These are phyloP conservation scores for Arthrobotrys conoides DNA, from an alignment of 2,329 filamentous ascomycete genomes.

Conservation along the genomic window DNA sequence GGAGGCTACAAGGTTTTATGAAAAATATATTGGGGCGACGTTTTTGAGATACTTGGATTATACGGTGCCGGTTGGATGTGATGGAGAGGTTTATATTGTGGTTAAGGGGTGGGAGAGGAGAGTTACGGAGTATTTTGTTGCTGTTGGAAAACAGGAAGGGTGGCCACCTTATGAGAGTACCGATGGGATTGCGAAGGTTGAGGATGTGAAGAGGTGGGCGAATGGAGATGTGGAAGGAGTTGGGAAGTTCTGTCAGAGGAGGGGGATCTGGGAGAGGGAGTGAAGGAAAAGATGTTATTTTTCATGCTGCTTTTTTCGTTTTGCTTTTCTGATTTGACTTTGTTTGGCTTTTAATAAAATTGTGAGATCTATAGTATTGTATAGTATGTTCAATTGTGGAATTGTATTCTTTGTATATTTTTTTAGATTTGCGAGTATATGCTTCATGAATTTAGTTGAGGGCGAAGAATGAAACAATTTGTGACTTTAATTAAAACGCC, in stretches of 20 bases:
- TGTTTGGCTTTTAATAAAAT: too few relatives aligned
- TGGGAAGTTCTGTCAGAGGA: conserved; percentile 33
- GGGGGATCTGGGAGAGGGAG: conserved; percentile 47
- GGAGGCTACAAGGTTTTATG: conserved; percentile 23
- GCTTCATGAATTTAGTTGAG: too few relatives aligned
- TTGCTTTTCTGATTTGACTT: neutral
- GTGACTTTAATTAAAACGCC: too few relatives aligned
- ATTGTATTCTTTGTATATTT: too few relatives aligned
- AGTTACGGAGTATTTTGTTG: conserved; percentile 52
- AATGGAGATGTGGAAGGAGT: conserved; percentile 26
- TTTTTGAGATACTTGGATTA: conserved; percentile 50
- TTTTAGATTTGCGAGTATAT: too few relatives aligned
- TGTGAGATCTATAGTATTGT: too few relatives aligned
- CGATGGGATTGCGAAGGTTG: conserved; percentile 28
- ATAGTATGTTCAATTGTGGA: too few relatives aligned
- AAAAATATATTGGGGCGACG: conserved; percentile 21
- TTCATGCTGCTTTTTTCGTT: neutral
- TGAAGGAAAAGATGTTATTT: conserved; percentile 12
- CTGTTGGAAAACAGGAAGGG: conserved; percentile 39
- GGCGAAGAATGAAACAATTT: too few relatives aligned
- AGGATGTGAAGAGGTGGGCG: conserved; percentile 43
- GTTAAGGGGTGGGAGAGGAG: conserved; percentile 48
- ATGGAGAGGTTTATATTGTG: conserved; percentile 51
- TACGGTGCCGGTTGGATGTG: conserved; percentile 25
- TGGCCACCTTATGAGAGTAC: conserved; percentile 9